Evolutionary conservation across 345 rosid species (phyloP), one percentile per base, ranked within the genome.

Genomic region (Melastoma malabathricum): DNA sequence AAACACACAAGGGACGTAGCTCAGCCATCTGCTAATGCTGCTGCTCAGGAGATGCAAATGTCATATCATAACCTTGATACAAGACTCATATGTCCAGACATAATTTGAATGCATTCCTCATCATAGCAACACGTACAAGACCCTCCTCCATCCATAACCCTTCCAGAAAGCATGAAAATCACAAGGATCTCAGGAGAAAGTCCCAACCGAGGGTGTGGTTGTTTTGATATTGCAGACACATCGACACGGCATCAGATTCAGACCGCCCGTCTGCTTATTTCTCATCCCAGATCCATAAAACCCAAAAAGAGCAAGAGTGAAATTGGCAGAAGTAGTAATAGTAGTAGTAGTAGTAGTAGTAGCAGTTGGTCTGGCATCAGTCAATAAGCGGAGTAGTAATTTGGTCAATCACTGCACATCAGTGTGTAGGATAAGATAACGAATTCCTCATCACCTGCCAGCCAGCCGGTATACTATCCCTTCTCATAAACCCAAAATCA

Each of bases 211-310:
- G 15, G 38, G 34, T 19, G 19, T 5, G 46, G 10, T 16, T 8
- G 13, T 18, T 8, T 15, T 22, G 77, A 72, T 65, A 57, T 31
- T 68, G 72, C 92, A 78, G 95, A 82, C 89, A 75, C 25, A 50
- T 79, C 94, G 67, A 82, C 92, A 88, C 5, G 78, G 83, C 97
- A 84, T 80, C 92, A 78, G 72, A 47, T 71, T 88, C 94, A 65
- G 90, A 74, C 92, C 88, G 88, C 92, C 88, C 88, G 80, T 88
- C 94, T 65, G 97, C 84, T 22, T 62, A 60, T 65, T 52, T 82
- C 83, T 84, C 89, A 76, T 84, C 92, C 67, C 50, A 20, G 88
- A 63, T 18, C 7, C 15, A 4, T 12, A 34, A 5, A 34, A 12
- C 12, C 41, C 9, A 29, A 34, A 34, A 22, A 22, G 25, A 22